These are phyloP conservation scores for Dendrobium huoshanense DNA, from an alignment of 106 monocot species.

Conservation along the genomic window DNA sequence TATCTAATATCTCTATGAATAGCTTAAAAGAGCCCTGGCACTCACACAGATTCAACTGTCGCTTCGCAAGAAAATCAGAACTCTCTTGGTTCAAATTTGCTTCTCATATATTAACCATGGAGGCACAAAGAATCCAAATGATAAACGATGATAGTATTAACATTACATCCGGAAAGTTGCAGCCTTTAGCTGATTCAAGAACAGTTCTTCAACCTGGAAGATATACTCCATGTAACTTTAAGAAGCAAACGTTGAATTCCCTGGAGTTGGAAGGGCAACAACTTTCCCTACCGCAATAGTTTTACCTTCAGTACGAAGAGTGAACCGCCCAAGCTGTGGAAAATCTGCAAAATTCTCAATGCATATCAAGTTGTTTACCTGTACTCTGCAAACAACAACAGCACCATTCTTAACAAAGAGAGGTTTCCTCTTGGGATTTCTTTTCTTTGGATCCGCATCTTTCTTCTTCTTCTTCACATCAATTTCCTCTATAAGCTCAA, in stretches of 20 bases:
- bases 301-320: conserved; percentile 96
- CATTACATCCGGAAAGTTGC: background rate
- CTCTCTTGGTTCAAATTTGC: too few species aligned
- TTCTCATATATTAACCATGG: background rate
- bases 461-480: conserved; percentile 68
- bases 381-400: conserved; percentile 79
- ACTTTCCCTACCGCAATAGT: conserved; percentile 95
- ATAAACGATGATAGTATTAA: background rate
- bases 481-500: conserved; percentile 89
- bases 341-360: conserved; percentile 82
- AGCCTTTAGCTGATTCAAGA: background rate
- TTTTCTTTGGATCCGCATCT: conserved; percentile 78
- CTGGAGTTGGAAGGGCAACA: conserved; percentile 59
- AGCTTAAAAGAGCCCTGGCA: background rate
- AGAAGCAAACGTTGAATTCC: conserved; percentile 29
- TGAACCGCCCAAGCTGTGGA: conserved; percentile 92
- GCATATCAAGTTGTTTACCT: conserved; percentile 92
- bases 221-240: background rate
- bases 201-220: background rate
- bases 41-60: background rate
- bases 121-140: background rate
- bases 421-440: conserved; percentile 74
- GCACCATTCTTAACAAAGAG: conserved; percentile 97
- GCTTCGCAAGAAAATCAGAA: too few species aligned
- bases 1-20: background rate